Conservation (phyloP, 192 early-diverging fungal genomes). For the Piromyces sp. region DNA sequence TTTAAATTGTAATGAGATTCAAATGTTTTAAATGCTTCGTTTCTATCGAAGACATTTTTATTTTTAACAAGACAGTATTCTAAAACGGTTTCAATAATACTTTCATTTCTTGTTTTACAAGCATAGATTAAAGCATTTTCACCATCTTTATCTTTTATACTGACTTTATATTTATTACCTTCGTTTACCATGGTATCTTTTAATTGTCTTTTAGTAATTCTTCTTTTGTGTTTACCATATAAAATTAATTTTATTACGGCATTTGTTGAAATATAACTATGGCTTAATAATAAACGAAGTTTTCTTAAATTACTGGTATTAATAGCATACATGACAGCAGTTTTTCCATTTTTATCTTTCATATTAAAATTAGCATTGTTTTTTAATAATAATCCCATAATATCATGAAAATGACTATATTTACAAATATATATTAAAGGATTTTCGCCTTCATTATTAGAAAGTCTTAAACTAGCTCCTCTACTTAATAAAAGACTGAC, state of each 20-base stretch:
- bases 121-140: neutral
- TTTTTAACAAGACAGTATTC: neutral
- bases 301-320: neutral
- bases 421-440: neutral
- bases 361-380: neutral
- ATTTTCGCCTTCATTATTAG: neutral
- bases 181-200: neutral
- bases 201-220: neutral
- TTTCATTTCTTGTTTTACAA: neutral
- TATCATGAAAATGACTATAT: neutral
- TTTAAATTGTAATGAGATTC: neutral
- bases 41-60: neutral
- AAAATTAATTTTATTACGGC: neutral
- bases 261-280: neutral
- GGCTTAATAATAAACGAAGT: neutral
- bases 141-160: neutral
- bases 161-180: neutral
- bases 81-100: neutral
- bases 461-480: neutral
- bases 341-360: neutral
- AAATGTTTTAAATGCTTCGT: neutral
- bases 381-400: neutral
- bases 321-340: neutral
- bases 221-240: neutral
- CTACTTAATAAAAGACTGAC: neutral